A percentile compares a stretch with the other conserved stretches of the same genome.
These are phyloP conservation scores for Phragmites australis DNA, from an alignment of 176 grass and related monocot genomes.

Conservation along the genomic window DNA sequence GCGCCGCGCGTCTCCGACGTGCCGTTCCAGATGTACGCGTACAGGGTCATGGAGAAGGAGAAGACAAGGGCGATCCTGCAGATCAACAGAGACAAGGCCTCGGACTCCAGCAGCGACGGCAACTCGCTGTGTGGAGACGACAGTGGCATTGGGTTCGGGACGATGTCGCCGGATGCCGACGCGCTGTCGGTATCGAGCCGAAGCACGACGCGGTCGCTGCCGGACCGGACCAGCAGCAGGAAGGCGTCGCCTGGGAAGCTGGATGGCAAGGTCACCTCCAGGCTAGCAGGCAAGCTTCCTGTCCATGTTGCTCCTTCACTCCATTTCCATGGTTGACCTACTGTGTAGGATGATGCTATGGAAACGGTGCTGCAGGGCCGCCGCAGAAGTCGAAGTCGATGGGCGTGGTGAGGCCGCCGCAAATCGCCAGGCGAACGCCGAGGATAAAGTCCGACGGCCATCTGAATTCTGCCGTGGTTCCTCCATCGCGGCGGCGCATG, in stretches of 20 bases:
- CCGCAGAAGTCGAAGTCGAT: conserved; percentile 47
- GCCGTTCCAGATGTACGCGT: conserved; percentile 94
- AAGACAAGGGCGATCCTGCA: conserved; percentile 36
- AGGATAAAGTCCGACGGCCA: conserved; percentile 61
- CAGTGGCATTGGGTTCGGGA: conserved; percentile 3
- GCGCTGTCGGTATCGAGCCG: conserved; percentile 20
- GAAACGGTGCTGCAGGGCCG: conserved; percentile 25
- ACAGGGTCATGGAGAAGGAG: conserved; percentile 76
- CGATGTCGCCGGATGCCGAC: conserved; percentile 27
- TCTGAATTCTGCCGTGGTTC: conserved; percentile 16
- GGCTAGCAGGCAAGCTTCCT: conserved; percentile 52
- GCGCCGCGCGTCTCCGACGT: conserved; percentile 46
- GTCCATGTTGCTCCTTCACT: no score
- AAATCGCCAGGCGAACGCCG: conserved; percentile 24
- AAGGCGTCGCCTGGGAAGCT: conserved; percentile 38
- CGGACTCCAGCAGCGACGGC: conserved; percentile 71
- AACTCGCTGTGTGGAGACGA: conserved; percentile 64
- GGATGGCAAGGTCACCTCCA: conserved; percentile 30
- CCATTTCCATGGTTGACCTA: neutral
- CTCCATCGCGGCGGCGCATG: conserved; percentile 23
- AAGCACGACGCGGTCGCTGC: conserved; percentile 25
- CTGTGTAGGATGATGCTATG: neutral
- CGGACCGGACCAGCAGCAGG: conserved; percentile 14
- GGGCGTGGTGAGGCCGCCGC: conserved; percentile 29
- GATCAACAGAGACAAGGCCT: conserved; percentile 50